These are phyloP conservation scores for Isatis tinctoria DNA, from an alignment of 345 rosid species.

Conservation along the genomic window DNA sequence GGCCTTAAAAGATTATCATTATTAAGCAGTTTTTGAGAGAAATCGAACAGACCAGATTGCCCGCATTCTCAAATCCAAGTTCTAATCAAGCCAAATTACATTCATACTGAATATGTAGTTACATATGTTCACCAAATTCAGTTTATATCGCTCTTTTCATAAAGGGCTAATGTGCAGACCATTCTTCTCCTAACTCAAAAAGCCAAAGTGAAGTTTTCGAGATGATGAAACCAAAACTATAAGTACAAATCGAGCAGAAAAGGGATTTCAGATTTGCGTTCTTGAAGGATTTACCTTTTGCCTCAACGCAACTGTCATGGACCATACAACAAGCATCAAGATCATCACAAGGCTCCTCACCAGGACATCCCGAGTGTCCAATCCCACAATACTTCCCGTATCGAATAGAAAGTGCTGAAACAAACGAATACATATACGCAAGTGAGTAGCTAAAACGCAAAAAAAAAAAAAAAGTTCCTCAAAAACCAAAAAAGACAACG, in stretches of 20 bases:
- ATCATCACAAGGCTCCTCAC: constrained; percentile 94
- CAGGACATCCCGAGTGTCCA: constrained; percentile 88
- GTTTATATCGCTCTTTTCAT: too few relatives aligned
- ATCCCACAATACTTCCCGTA: constrained; percentile 96
- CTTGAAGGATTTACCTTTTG: constrained; percentile 46
- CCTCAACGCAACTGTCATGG: constrained; percentile 81
- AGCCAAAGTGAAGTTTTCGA: not conserved
- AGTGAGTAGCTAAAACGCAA: not conserved
- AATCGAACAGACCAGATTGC: not conserved
- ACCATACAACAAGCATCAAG: constrained; percentile 88
- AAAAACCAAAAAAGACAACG: not conserved
- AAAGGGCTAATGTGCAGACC: not conserved
- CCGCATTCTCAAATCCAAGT: not conserved
- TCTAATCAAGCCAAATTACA: not conserved
- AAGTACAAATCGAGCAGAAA: not conserved
- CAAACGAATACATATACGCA: not conserved
- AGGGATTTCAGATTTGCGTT: not conserved
- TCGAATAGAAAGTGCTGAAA: constrained; percentile 42
- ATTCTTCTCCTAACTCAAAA: not conserved
- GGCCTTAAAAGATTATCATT: not conserved
- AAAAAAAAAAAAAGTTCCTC: not conserved
- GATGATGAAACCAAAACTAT: not conserved
- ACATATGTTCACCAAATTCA: not conserved
- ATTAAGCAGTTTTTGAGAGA: not conserved
- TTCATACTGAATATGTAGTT: not conserved